phyloP scores from a whole-genome alignment of 2,329 filamentous ascomycete genomes.

The Fusarium xyrophilum region DNA sequence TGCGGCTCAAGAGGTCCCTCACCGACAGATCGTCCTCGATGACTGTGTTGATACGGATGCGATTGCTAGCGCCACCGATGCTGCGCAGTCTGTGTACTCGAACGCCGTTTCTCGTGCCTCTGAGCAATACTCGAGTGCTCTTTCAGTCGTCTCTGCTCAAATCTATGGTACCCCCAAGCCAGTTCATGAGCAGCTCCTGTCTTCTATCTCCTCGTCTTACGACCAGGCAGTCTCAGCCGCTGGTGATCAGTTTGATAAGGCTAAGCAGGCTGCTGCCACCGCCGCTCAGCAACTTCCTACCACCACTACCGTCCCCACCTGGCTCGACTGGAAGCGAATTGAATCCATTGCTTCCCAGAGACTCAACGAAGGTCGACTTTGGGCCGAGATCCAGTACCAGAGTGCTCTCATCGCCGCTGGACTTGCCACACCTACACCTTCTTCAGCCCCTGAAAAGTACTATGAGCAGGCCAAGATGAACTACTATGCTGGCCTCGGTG shows the following conservation, averaged over 20 bases:
- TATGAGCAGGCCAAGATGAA: slow-evolving; percentile 67
- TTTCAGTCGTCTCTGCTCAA: slow-evolving; percentile 70
- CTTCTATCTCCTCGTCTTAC: slow-evolving; percentile 73
- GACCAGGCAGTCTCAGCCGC: slow-evolving; percentile 69
- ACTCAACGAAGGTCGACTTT: slow-evolving; percentile 72
- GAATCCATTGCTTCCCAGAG: slow-evolving; percentile 73
- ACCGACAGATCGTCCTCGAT: slow-evolving; percentile 57
- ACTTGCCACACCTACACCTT: slow-evolving; percentile 60
- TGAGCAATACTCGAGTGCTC: slow-evolving; percentile 72
- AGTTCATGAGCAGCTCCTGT: slow-evolving; percentile 71
- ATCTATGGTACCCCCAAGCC: slow-evolving; percentile 74
- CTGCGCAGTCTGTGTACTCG: slow-evolving; percentile 66
- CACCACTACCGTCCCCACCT: slow-evolving; percentile 50
- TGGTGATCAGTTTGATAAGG: slow-evolving; percentile 63
- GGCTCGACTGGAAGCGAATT: slow-evolving; percentile 57
- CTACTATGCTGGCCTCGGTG: slow-evolving; percentile 80
- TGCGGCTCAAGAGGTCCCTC: slow-evolving; percentile 58
- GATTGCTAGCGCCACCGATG: slow-evolving; percentile 49
- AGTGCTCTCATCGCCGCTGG: slow-evolving; percentile 71
- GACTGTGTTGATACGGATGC: slow-evolving; percentile 51
- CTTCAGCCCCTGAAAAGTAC: slow-evolving; percentile 61
- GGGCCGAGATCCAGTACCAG: slow-evolving; percentile 75
- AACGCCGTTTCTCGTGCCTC: slow-evolving; percentile 70
- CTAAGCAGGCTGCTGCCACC: slow-evolving; percentile 60
- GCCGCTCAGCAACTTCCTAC: slow-evolving; percentile 58